Base-by-base conservation (phyloP, 2,329 filamentous ascomycete species). In the Macroventuria anomochaeta region DNA sequence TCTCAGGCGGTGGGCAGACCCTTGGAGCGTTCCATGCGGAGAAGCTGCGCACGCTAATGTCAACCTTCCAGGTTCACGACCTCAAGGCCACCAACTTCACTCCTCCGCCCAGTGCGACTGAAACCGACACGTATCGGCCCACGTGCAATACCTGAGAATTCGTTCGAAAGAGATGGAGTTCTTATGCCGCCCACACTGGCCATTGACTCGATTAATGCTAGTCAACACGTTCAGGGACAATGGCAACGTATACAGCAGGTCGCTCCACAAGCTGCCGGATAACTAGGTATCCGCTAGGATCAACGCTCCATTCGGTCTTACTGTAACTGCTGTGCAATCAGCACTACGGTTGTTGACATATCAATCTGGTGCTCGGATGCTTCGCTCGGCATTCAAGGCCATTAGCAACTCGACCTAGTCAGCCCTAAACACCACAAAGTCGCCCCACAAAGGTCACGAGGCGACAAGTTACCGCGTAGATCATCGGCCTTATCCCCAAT, bases 121-220 rank as follows among this genome's bases (percentile, higher is more conserved):
- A 49, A 55, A 53, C 55, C 50, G 26, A 48, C 40, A 56, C 20
- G 43, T 49, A 37, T 42, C 36, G 47, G 41, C 37, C 48, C 59
- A 64, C 49, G 52, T 57, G 52, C 38, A 51, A 43, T 20, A 25
- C 12, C 8, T 55, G 58, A 36, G 25, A 36, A 18, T 44, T 40
- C 34, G 18, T 44, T 44, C 44, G 33, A 41, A n/a, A n/a, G n/a
- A n/a, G 32, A 39, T 28, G 26, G 47, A 48, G 28, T 33, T 44
- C 10, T 17, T 23, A 34, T 10, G 44, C 39, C 34, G 34, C 25
- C 44, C 13, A 34, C 33, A 29, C 44, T 32, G 39, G 39, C 1
- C 11, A n/a, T 23, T 33, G 39, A 54, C 51, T 54, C 51, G 44
- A 46, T 44, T 26, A 28, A 39, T 40, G 20, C 44, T 49, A 49